A percentile compares a stretch with the other conserved stretches of the same genome.
Evolutionary conservation across 192 early-diverging fungal species (phyloP).

Genomic region (Dimargaris cristalligena): DNA sequence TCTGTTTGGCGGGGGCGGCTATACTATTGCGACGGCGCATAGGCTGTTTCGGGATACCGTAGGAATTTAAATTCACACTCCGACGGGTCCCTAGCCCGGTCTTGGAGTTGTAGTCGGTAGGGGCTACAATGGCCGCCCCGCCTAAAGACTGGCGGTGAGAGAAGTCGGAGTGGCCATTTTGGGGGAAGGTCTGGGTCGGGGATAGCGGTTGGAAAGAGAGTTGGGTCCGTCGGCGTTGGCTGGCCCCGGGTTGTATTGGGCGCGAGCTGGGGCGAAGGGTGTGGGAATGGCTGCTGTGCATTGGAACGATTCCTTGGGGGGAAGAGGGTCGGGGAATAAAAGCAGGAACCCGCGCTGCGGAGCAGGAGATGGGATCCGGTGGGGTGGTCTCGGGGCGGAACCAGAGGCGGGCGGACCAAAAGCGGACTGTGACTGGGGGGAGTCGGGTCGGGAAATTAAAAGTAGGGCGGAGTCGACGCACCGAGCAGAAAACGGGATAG

Average conservation of each 20-base stretch:
- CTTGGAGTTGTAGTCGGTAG: not conserved
- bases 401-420: too few species aligned
- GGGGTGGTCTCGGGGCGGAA: too few species aligned
- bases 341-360: too few species aligned
- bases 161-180: not conserved
- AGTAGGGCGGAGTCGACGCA: too few species aligned
- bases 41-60: constrained; percentile 1
- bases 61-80: constrained; percentile 11
- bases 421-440: too few species aligned
- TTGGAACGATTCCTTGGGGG: too few species aligned
- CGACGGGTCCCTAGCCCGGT: not conserved
- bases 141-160: not conserved
- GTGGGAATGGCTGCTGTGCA: not conserved
- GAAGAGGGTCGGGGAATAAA: too few species aligned
- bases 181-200: not conserved
- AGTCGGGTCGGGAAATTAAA: too few species aligned
- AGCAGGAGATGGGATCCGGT: too few species aligned
- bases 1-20: not conserved
- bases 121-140: not conserved
- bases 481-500: too few species aligned
- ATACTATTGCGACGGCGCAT: constrained; percentile 7
- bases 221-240: not conserved
- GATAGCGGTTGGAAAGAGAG: constrained; percentile 1
- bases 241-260: not conserved
- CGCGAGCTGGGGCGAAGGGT: not conserved